Conservation (phyloP, 2,329 filamentous ascomycete genomes). For the Trichocomaceae sp. region DNA sequence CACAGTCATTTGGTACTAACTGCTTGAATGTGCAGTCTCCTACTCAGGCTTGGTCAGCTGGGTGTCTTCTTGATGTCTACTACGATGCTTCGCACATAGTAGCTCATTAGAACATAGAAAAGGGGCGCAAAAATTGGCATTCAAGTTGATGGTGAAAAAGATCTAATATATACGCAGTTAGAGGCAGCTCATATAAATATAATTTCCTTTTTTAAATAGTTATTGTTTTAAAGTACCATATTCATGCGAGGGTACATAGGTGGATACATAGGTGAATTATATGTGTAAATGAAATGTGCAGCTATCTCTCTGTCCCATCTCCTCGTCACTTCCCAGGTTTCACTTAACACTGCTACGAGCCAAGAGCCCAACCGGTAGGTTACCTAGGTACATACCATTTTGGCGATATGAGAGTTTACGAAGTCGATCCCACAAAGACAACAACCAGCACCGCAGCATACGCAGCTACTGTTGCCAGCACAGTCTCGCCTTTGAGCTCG, state of each 20-base stretch:
- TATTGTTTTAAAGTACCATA: too few relatives aligned
- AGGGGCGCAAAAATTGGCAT: background rate
- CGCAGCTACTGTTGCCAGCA: background rate
- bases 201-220: too few relatives aligned
- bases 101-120: background rate
- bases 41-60: constrained; percentile 93
- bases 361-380: too few relatives aligned
- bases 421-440: background rate
- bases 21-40: constrained; percentile 56
- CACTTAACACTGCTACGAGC: too few relatives aligned
- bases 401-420: background rate
- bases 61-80: constrained; percentile 90
- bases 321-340: too few relatives aligned
- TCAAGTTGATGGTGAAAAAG: too few relatives aligned
- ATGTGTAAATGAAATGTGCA: too few relatives aligned
- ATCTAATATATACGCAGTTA: background rate
- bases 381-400: too few relatives aligned
- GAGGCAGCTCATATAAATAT: background rate
- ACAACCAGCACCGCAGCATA: background rate
- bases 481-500: background rate
- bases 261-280: too few relatives aligned
- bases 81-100: constrained; percentile 64
- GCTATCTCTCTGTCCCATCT: too few relatives aligned
- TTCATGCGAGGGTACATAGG: too few relatives aligned
- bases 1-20: constrained; percentile 15